Base-by-base conservation (phyloP, 2,329 filamentous ascomycete genomes). In the Neoascochyta sp. region DNA sequence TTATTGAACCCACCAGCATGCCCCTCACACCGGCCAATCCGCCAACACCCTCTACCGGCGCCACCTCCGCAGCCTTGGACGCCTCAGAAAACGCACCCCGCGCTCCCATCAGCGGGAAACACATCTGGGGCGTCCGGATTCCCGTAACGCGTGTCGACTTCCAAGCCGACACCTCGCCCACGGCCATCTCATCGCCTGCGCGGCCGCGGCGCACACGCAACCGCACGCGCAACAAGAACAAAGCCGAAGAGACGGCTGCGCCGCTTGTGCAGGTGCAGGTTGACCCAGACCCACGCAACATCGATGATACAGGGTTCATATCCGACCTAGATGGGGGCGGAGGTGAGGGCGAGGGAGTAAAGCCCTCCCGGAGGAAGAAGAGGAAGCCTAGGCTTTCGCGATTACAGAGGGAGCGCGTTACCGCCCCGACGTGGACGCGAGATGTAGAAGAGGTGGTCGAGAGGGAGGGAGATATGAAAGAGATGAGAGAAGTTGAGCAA, bases 111-210 rank as follows among this genome's bases (percentile, higher is more conserved):
- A 33, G 26, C 23, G 34, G 34, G 1, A 26, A 30, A 4, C 34
- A 38, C 23, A 38, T 38, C 13, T 38, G 33, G 19, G 34, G 34
- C 23, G 29, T 17, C 30, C 18, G 27, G 9, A 33, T 38, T 11
- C 29, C 29, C 7, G 29, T 27, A 1, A 29, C 30, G 3, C 29
- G 29, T 4, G 9, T 38, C 9, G n/a, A 16, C 4, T 38, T 38
- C 24, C 19, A 27, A 7, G 11, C 32, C 2, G 18, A 9, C 2
- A 9, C 7, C 7, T 20, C 23, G 10, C 12, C 22, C 1, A 12
- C 27, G 3, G 27, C n/a, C n/a, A n/a, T n/a, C n/a, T n/a, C n/a
- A n/a, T n/a, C 32, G 7, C 26, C 15, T 9, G 15, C 23, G 2
- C 13, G 18, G 2, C 14, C 27, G 2, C 22, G 32, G 2, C 33